These are phyloP conservation scores for Solanum lycopersicoides DNA, from an alignment of 257 asterid species.

Conservation along the genomic window DNA sequence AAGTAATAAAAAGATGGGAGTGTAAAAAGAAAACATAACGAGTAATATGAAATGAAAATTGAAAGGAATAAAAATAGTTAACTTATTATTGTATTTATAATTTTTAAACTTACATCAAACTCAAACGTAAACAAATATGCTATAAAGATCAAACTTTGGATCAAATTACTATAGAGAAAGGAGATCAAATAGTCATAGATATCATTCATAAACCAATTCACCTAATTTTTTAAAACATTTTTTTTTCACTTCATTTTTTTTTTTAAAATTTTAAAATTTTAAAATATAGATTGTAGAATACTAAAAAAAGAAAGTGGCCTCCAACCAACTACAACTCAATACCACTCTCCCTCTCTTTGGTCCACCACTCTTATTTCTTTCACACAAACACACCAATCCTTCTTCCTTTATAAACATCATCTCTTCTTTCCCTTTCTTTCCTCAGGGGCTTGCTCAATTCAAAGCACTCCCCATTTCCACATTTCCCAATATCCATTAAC, in stretches of 20 bases:
- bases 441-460: slow-evolving; percentile 3
- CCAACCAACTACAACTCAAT: slow-evolving; percentile 34
- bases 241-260: too few relatives aligned
- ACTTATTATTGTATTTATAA: too few relatives aligned
- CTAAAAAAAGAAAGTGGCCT: slow-evolving; percentile 35
- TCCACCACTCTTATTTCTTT: neutral
- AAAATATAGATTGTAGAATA: neutral
- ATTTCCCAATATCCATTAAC: neutral
- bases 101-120: too few relatives aligned
- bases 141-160: neutral
- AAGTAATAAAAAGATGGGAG: too few relatives aligned
- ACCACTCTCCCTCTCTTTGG: slow-evolving; percentile 2
- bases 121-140: neutral
- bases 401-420: neutral
- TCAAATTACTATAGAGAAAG: neutral
- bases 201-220: neutral
- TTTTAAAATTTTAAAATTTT: too few relatives aligned
- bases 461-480: neutral
- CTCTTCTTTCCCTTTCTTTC: neutral
- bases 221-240: neutral
- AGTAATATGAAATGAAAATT: too few relatives aligned
- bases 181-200: neutral
- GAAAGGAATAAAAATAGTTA: too few relatives aligned
- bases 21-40: neutral
- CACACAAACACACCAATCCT: neutral